Base-by-base conservation (phyloP, 2,329 filamentous ascomycete species). In the Knoxdaviesia capensis region DNA sequence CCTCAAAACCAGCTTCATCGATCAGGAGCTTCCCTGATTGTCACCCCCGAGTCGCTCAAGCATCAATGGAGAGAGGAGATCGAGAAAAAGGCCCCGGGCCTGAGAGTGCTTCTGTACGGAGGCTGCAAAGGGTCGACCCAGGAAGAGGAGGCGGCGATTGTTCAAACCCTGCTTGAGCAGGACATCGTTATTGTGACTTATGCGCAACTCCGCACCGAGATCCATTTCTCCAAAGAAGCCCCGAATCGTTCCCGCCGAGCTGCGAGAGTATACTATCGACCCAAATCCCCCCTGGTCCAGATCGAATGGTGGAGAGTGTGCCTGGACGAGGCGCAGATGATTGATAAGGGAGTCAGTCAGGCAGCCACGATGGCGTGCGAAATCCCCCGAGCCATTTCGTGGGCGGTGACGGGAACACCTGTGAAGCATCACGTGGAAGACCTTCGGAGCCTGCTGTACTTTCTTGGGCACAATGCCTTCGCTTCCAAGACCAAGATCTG, bases 361-460 rank as follows among this genome's bases (percentile, higher is more conserved):
- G 83, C 88, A 31, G 87, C 90, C 1, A 73, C 69, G 39, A 76
- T 94, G 9, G 86, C 86, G 34, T 74, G 77, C 36, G 63, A 80
- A 30, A 79, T 98, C 46, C 86, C 88, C 38, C 72, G 90, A 31
- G 60, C 82, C 48, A 87, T 94, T 58, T 79, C 85, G 2, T 96
- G 90, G 90, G 86, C 80, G 9, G 77, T 98, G 36, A 88, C 85
- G 0, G 90, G 85, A 36, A 98, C 90, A 1, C 90, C 90, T 0
- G 69, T 96, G 34, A 80, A 82, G 48, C 83, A 85, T 48, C 71
- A 85, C 47, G 70, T 88, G 32, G 58, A 62, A 51, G 88, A 94
- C 56, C 64, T 94, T 6, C 76, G 77, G 48, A 88, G 88, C 0
- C 64, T 96, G 5, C 57, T 96, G 1, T 64, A 81, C 0, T 96